A percentile compares a stretch with the other conserved stretches of the same genome.
Conservation (phyloP, 169 alveolate species). For the Eimeria brunetti region DNA sequence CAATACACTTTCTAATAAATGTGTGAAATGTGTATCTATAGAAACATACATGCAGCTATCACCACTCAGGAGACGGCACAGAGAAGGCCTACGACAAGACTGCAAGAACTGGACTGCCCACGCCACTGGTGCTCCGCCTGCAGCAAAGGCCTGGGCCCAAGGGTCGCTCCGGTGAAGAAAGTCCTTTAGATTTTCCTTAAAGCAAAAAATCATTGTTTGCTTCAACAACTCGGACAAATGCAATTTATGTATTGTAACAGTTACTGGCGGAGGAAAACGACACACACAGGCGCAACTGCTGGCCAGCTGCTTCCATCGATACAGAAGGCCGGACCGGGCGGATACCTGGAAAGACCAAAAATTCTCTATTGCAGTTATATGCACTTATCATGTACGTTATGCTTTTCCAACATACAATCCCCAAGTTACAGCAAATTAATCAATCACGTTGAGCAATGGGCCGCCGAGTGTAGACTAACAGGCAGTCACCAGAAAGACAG, state of each 20-base stretch:
- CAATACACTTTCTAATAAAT: not conserved
- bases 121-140: constrained; percentile 55
- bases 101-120: constrained; percentile 27
- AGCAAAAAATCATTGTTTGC: not conserved
- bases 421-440: not conserved
- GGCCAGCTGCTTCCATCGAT: constrained; percentile 36
- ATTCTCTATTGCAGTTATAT: not conserved
- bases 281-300: not conserved
- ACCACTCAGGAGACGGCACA: not conserved
- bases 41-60: constrained; percentile 4
- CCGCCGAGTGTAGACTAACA: not conserved
- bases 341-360: not conserved
- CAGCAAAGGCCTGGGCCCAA: constrained; percentile 4
- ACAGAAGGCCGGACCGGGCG: not conserved
- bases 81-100: not conserved
- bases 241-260: not conserved
- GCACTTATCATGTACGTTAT: not conserved
- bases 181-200: not conserved
- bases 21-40: not conserved
- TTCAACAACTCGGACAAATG: not conserved
- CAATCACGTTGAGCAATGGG: not conserved
- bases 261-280: not conserved
- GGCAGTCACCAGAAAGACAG: not conserved
- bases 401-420: not conserved
- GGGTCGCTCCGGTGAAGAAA: not conserved